Base-by-base conservation (phyloP, 179 eudicot species). In the Beta macrorhiza region DNA sequence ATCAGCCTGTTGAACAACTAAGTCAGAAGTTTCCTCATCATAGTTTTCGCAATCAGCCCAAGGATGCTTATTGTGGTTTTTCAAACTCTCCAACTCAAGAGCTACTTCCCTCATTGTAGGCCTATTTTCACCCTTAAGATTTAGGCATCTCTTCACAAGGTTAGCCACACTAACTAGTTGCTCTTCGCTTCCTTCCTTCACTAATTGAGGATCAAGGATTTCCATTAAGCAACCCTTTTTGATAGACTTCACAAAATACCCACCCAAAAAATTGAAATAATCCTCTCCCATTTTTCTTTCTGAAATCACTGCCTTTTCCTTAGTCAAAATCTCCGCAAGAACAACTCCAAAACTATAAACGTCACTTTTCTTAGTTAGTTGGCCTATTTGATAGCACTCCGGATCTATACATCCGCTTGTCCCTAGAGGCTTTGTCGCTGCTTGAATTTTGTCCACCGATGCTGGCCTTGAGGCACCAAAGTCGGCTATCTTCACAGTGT, bases 321-420 rank as follows among this genome's bases (percentile, higher is more conserved):
- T 67, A 12, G 82, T 69, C 15, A 83, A 14, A n/a, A 83, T 78
- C 22, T 83, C 82, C 1, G 82, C 78, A 16, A 78, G 85, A 25
- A 83, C 75, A 17, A 78, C 85, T 2, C 84, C 84, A 45, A 82
- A 83, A 5, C 85, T 83, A 32, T 83, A 83, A 17, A 83, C 85
- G 58, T 83, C 85, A 14, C 78, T 82, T 53, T 77, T 82, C 14
- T 77, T 78, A 7, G 79, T 82, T 9, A 82, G 47, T 61, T 82
- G 80, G 29, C 71, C 47, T 16, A 57, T 68, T 5, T 17, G 22
- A 61, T 32, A 61, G 64, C 20, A 8, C 15, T 67, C 79, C 1
- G 81, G 84, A 72, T 82, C 84, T 12, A 78, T 37, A 20, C 78
- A 82, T 8, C 81, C 81, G 12, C 13, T 4, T 13, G 71, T 67